Conservation (phyloP, 352 stramenopile genomes). For the Phytophthora pisi region DNA sequence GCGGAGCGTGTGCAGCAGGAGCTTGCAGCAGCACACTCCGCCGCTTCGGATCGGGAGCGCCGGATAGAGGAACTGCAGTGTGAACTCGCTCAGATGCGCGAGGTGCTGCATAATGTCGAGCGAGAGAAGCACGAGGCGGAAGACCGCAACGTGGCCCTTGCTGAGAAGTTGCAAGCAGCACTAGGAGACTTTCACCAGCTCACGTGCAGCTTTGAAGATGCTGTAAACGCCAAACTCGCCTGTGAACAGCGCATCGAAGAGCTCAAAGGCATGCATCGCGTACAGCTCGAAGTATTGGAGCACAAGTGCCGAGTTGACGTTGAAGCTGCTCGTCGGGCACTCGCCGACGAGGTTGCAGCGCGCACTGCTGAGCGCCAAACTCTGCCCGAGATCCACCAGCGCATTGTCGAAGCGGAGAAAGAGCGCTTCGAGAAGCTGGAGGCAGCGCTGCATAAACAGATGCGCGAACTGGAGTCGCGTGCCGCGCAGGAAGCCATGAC, state of each 20-base stretch:
- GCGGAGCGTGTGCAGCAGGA: slow-evolving; percentile 53
- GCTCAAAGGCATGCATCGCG: slow-evolving; percentile 44
- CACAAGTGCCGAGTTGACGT: slow-evolving; percentile 68
- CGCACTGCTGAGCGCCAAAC: slow-evolving; percentile 57
- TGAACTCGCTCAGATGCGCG: slow-evolving; percentile 31
- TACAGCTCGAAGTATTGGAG: slow-evolving; percentile 62
- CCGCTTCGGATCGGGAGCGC: slow-evolving; percentile 22
- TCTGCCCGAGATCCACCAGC: slow-evolving; percentile 63
- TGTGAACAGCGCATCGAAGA: slow-evolving; percentile 64
- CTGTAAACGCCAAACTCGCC: slow-evolving; percentile 48
- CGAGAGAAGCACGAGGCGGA: slow-evolving; percentile 51
- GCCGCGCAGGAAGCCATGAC: slow-evolving; percentile 46
- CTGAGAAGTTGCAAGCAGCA: slow-evolving; percentile 67
- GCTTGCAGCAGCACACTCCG: slow-evolving; percentile 26
- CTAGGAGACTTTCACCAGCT: slow-evolving; percentile 74
- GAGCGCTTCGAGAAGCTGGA: slow-evolving; percentile 75
- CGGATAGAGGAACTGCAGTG: slow-evolving; percentile 20
- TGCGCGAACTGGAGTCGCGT: slow-evolving; percentile 59
- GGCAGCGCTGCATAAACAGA: slow-evolving; percentile 49
- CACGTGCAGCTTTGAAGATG: slow-evolving; percentile 63
- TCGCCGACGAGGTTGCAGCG: slow-evolving; percentile 47
- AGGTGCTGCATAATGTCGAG: slow-evolving; percentile 32
- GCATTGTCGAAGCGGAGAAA: slow-evolving; percentile 60
- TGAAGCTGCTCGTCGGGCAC: slow-evolving; percentile 39
- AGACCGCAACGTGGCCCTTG: slow-evolving; percentile 50